These are phyloP conservation scores for Phytophthora pisi DNA, from an alignment of 352 stramenopile genomes.

Conservation along the genomic window DNA sequence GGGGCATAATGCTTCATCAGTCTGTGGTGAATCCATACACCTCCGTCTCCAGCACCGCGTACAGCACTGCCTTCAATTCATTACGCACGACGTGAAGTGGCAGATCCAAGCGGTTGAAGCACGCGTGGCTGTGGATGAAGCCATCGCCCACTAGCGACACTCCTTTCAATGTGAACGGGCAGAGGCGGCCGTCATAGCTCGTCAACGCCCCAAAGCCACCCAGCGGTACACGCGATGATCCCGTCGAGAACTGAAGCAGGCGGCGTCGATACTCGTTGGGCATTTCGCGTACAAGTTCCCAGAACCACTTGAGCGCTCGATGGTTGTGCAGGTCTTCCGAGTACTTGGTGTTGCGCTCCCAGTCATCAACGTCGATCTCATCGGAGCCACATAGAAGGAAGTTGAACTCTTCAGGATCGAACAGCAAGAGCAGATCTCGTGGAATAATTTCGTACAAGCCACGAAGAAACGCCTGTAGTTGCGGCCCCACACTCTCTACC, in stretches of 20 bases:
- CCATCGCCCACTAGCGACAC: constrained; percentile 39
- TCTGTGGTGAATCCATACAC: constrained; percentile 70
- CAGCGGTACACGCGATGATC: constrained; percentile 57
- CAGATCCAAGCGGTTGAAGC: constrained; percentile 92
- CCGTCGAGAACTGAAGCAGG: constrained; percentile 63
- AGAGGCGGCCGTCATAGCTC: constrained; percentile 56
- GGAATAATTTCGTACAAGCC: constrained; percentile 96
- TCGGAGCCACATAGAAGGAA: constrained; percentile 93
- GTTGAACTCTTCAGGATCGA: constrained; percentile 96
- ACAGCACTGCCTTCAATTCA: constrained; percentile 65
- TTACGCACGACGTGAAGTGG: constrained; percentile 90
- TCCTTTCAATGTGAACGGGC: constrained; percentile 54
- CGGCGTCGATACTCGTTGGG: constrained; percentile 47
- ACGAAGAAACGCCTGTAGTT: constrained; percentile 83
- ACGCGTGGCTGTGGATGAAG: constrained; percentile 62
- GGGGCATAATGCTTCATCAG: constrained; percentile 14
- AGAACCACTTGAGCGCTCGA: constrained; percentile 40
- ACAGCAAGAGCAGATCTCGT: constrained; percentile 89
- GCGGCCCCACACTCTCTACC: constrained; percentile 84
- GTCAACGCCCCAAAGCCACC: constrained; percentile 56
- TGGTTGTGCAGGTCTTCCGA: constrained; percentile 37
- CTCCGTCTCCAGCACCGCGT: constrained; percentile 53
- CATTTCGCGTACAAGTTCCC: constrained; percentile 77
- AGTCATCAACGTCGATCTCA: constrained; percentile 94
- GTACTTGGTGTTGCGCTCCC: constrained; percentile 81